Base-by-base conservation (phyloP, 768 basidiomycete genomes). In the Naematelia aurantialba region DNA sequence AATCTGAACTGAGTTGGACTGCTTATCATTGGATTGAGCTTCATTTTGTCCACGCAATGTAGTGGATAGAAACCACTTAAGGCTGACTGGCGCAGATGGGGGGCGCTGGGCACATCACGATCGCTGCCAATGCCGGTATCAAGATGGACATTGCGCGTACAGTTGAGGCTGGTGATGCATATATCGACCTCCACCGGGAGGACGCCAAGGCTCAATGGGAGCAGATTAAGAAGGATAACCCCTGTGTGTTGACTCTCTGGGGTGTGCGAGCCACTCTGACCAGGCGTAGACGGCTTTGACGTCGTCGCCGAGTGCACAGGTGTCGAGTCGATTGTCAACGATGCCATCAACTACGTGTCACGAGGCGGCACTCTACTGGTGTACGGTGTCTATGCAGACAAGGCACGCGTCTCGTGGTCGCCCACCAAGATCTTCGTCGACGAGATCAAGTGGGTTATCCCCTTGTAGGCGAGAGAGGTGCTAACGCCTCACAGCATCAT, bases 361-460 rank as follows among this genome's bases (percentile, higher is more conserved):
- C 89, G 2, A 76, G 73, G 74, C 53, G 76, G 75, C 42, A 74
- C 71, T 12, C 67, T 75, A 45, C 63, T 75, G 44, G 74, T 75
- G 14, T 94, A 94, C 69, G 91, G 91, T 42, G 91, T 93, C 39
- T 94, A 93, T 73, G 87, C 86, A 76, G 86, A 91, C 79, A 85
- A 85, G 61, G 91, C 89, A 1, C 81, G 83, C 21, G 88, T 93
- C 1, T 85, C 86, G 66, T 93, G 89, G 89, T 83, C 89, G 1
- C 91, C 90, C 2, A 83, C 85, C 52, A 89, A 89, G 81, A 88
- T 89, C 56, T 85, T 86, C 75, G 79, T 80, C 11, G 85, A 89
- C 69, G 87, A 89, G 72, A 88, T 88, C 62, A 50, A 58, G 80
- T 76, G 62, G 84, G 85, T 53, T 3, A 68, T 67, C 24, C 14